Evolutionary conservation across 2,329 filamentous ascomycete genomes (phyloP).

Genomic region (Phialophora chinensis): DNA sequence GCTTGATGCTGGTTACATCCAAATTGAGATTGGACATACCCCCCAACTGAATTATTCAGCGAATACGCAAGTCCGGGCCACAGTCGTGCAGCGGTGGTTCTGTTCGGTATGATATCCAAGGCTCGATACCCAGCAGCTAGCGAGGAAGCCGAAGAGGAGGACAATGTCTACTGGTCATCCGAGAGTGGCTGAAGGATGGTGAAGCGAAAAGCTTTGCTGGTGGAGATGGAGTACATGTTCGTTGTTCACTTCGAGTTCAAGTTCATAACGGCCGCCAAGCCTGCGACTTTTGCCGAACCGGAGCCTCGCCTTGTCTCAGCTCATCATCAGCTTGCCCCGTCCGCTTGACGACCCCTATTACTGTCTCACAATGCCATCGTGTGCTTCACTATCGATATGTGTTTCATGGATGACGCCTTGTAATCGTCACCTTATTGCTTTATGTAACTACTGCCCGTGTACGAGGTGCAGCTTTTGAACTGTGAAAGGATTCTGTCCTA

Average conservation of each 20-base stretch:
- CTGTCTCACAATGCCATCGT: slow-evolving; percentile 12
- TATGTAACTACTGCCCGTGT: not conserved
- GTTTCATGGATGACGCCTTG: not conserved
- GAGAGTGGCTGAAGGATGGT: not conserved
- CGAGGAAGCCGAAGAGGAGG: not conserved
- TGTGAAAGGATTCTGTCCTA: not conserved
- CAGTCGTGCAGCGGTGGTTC: slow-evolving; percentile 8
- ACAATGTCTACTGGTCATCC: slow-evolving; percentile 1
- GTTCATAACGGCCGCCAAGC: slow-evolving; percentile 14
- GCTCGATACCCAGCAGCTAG: not conserved
- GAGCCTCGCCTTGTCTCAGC: slow-evolving; percentile 14
- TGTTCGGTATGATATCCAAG: too few relatives aligned
- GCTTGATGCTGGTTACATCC: slow-evolving; percentile 3
- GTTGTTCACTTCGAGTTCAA: slow-evolving; percentile 10
- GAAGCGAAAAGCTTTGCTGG: slow-evolving; percentile 8
- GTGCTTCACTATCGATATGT: not conserved
- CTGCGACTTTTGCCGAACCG: slow-evolving; percentile 10
- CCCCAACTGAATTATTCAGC: slow-evolving; percentile 35
- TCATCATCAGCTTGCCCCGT: not conserved
- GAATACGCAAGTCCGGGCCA: slow-evolving; percentile 12
- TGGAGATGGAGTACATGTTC: slow-evolving; percentile 12
- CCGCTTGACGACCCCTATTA: slow-evolving; percentile 2
- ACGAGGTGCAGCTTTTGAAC: not conserved
- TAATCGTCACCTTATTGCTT: not conserved
- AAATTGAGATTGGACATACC: slow-evolving; percentile 27